Conservation (phyloP, 768 basidiomycete genomes). For the Naganishia onofrii region DNA sequence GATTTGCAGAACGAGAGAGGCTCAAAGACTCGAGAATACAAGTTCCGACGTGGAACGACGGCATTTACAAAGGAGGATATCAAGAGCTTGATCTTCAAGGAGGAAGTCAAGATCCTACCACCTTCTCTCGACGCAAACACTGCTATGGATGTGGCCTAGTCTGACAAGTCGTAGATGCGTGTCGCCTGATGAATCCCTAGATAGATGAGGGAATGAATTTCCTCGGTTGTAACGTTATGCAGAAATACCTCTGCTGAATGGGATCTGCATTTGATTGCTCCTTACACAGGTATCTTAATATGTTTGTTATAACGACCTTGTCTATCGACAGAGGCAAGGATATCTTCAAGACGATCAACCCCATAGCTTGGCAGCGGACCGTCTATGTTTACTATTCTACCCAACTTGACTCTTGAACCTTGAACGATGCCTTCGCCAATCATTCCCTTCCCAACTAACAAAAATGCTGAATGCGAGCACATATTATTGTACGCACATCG, state of each 20-base stretch:
- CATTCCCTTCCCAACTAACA: too few species aligned
- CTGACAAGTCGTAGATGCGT: not conserved
- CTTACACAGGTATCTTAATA: too few species aligned
- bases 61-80: conserved; percentile 81
- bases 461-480: too few species aligned
- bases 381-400: too few species aligned
- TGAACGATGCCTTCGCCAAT: too few species aligned
- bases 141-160: conserved; percentile 33
- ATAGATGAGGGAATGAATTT: not conserved
- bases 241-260: too few species aligned
- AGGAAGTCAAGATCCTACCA: conserved; percentile 58
- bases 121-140: conserved; percentile 19
- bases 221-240: not conserved
- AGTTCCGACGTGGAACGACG: conserved; percentile 81
- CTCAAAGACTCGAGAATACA: conserved; percentile 51
- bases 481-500: not conserved
- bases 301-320: too few species aligned
- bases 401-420: too few species aligned
- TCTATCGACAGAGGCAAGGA: too few species aligned
- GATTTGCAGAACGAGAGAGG: conserved; percentile 50
- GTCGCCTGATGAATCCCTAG: not conserved
- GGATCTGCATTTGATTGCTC: not conserved
- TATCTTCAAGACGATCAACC: too few species aligned
- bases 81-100: conserved; percentile 67
- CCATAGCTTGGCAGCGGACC: too few species aligned